Evolutionary conservation across 805 yeast genomes (phyloP).

Genomic region (Metschnikowia shivogae): DNA sequence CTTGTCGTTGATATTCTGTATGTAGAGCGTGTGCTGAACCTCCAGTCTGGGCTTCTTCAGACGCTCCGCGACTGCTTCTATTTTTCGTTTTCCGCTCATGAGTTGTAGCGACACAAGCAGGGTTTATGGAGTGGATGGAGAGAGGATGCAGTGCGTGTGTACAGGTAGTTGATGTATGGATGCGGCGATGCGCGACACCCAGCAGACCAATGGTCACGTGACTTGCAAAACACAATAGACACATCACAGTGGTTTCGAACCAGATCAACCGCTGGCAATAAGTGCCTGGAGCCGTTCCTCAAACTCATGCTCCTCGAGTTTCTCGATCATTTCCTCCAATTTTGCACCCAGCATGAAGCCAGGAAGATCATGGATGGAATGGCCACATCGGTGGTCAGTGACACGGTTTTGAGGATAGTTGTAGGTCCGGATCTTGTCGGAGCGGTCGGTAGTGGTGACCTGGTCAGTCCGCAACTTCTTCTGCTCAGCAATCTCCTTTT

Average conservation of each 20-base stretch:
- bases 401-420: conserved; percentile 89
- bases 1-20: conserved; percentile 58
- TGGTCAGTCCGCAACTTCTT: conserved; percentile 69
- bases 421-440: conserved; percentile 91
- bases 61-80: neutral
- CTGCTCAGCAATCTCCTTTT: conserved; percentile 60
- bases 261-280: conserved; percentile 5
- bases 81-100: conserved; percentile 3
- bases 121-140: no score
- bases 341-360: conserved; percentile 38
- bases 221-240: no score
- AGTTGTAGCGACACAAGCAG: no score
- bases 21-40: conserved; percentile 47
- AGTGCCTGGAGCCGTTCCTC: conserved; percentile 31
- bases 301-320: conserved; percentile 36
- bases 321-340: conserved; percentile 33
- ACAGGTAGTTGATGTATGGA: no score
- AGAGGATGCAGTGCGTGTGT: no score
- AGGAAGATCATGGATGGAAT: conserved; percentile 65
- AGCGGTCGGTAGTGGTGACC: conserved; percentile 82
- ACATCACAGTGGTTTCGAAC: no score
- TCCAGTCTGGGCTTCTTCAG: conserved; percentile 14
- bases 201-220: no score
- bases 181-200: no score
- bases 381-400: conserved; percentile 90